A percentile compares a stretch with the other conserved stretches of the same genome.
phyloP scores from a whole-genome alignment of 371 early-diverging fungal genomes.

The Neoconidiobolus thromboides region DNA sequence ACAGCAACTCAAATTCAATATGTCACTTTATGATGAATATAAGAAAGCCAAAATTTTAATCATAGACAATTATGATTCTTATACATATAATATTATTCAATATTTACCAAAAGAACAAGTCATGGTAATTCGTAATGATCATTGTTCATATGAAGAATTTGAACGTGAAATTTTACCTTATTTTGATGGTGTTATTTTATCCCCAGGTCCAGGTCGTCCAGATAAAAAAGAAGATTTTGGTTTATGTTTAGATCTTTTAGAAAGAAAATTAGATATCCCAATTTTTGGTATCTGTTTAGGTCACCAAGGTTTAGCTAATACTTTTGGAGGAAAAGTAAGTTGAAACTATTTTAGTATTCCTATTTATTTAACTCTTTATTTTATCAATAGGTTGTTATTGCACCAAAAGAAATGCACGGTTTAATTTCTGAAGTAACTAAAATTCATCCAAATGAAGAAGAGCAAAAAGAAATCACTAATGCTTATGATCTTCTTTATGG shows the following conservation, averaged over 20 bases:
- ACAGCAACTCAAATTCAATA: too few species aligned
- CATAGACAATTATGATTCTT: conserved; percentile 93
- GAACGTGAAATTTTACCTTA: not conserved
- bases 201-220: conserved; percentile 65
- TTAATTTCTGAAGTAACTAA: conserved; percentile 41
- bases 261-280: conserved; percentile 33
- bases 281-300: conserved; percentile 97
- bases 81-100: conserved; percentile 82
- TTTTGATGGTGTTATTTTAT: conserved; percentile 76
- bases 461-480: not conserved
- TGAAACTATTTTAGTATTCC: not conserved
- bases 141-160: conserved; percentile 47
- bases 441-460: conserved; percentile 6
- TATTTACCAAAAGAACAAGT: conserved; percentile 28
- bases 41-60: conserved; percentile 25
- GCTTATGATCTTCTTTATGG: conserved; percentile 28
- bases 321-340: conserved; percentile 56
- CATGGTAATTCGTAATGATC: conserved; percentile 79
- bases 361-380: not conserved
- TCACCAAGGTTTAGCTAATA: conserved; percentile 77
- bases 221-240: conserved; percentile 63
- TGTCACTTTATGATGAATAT: too few species aligned
- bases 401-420: conserved; percentile 69
- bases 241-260: conserved; percentile 42
- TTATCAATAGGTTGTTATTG: conserved; percentile 28